Conservation (phyloP, 495 filamentous ascomycete genomes). For the Halenospora varia region DNA sequence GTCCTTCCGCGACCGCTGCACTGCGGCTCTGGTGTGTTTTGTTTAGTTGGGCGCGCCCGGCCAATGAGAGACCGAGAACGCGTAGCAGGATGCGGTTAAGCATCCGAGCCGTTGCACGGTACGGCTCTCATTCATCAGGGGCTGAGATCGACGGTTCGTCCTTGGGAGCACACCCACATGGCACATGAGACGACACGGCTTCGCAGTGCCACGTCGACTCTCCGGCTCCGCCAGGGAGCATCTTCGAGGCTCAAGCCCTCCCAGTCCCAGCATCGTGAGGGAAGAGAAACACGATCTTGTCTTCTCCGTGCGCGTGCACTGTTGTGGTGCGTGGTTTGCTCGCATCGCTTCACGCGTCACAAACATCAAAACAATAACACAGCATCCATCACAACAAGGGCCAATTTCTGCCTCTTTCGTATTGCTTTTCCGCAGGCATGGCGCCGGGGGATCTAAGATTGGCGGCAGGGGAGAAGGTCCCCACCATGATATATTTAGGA, state of each 20-base stretch:
- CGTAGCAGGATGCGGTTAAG: too few species aligned
- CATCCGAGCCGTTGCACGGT: too few species aligned
- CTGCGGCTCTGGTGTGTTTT: too few species aligned
- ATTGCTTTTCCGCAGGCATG: slow-evolving; percentile 4
- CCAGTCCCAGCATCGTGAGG: too few species aligned
- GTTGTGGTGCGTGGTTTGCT: not conserved
- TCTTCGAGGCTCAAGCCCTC: too few species aligned
- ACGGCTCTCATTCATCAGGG: too few species aligned
- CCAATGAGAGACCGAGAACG: too few species aligned
- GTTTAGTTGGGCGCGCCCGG: too few species aligned
- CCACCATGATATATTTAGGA: not conserved
- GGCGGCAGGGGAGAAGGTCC: not conserved
- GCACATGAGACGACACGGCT: not conserved
- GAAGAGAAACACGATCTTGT: too few species aligned
- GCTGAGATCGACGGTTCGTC: too few species aligned
- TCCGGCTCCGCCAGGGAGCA: not conserved
- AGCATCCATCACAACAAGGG: slow-evolving; percentile 1
- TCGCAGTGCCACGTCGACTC: not conserved
- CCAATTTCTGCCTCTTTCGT: slow-evolving; percentile 1
- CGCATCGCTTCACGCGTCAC: not conserved
- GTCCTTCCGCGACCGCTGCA: too few species aligned
- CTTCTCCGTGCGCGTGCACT: too few species aligned
- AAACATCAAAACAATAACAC: slow-evolving; percentile 3
- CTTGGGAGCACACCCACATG: not conserved
- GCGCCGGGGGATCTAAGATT: slow-evolving; percentile 13